Evolutionary conservation across 2,329 filamentous ascomycete genomes (phyloP).

Genomic region (Neofusicoccum cordaticola): DNA sequence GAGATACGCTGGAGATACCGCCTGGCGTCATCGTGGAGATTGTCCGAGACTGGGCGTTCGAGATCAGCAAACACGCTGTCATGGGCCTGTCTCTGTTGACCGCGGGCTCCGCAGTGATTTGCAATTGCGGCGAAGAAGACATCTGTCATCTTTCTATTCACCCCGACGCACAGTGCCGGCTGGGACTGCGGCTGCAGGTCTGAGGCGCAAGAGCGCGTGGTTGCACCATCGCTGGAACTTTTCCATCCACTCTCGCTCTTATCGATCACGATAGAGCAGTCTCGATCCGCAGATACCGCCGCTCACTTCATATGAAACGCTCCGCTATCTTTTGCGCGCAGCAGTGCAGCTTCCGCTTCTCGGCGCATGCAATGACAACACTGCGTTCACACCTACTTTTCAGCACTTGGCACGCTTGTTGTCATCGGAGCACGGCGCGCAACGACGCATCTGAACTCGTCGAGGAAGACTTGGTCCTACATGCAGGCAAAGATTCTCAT

Average conservation of each 20-base stretch:
- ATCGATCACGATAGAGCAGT: neutral
- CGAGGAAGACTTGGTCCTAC: neutral
- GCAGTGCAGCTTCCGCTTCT: neutral
- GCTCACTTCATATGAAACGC: neutral
- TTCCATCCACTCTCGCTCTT: neutral
- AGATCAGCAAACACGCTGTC: constrained; percentile 13
- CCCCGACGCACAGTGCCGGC: neutral
- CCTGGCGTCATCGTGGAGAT: neutral
- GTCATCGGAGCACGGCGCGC: neutral
- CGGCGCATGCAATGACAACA: constrained; percentile 8
- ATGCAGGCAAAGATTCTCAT: neutral
- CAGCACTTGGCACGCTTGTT: constrained; percentile 1
- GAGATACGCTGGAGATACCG: constrained; percentile 2
- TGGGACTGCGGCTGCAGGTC: neutral
- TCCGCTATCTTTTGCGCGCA: neutral
- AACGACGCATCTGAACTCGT: neutral
- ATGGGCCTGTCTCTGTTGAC: neutral
- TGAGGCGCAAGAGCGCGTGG: neutral
- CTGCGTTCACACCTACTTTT: constrained; percentile 10
- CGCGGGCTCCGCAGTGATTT: neutral
- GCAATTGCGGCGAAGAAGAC: neutral
- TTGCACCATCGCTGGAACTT: neutral
- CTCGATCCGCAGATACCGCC: neutral
- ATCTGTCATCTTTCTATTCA: neutral
- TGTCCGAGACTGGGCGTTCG: neutral